Evolutionary conservation across 306 rosid species (phyloP).

Genomic region (Castanea crenata): DNA sequence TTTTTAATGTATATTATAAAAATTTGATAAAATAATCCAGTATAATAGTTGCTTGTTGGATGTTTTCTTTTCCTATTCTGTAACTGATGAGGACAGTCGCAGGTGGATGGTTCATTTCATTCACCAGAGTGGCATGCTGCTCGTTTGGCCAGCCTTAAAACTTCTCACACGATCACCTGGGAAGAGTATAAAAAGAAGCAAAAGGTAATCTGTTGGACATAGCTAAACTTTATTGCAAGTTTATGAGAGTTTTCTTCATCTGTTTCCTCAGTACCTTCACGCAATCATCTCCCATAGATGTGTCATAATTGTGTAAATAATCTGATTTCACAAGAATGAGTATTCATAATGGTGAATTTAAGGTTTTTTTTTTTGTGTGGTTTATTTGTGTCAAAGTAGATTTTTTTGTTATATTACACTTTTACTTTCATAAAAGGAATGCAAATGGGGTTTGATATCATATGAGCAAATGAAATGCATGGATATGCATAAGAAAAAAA

Average conservation of each 20-base stretch:
- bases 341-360: background rate
- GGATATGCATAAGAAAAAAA: background rate
- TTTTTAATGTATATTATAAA: conserved; percentile 22
- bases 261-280: background rate
- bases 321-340: background rate
- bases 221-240: background rate
- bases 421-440: background rate
- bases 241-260: background rate
- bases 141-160: conserved; percentile 98
- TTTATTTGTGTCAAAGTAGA: no score
- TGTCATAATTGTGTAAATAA: background rate
- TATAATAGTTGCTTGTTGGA: conserved; percentile 26
- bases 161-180: conserved; percentile 97
- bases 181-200: conserved; percentile 92
- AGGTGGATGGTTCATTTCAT: conserved; percentile 99
- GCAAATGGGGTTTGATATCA: background rate
- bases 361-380: no score
- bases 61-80: conserved; percentile 40
- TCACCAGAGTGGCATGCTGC: conserved; percentile 99
- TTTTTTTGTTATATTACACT: background rate
- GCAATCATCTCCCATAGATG: background rate
- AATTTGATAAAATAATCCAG: conserved; percentile 17
- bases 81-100: conserved; percentile 93
- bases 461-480: background rate
- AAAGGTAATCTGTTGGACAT: conserved; percentile 52